phyloP scores from a whole-genome alignment of 2,329 filamentous ascomycete genomes.

The Pestalotiopsis fici region DNA sequence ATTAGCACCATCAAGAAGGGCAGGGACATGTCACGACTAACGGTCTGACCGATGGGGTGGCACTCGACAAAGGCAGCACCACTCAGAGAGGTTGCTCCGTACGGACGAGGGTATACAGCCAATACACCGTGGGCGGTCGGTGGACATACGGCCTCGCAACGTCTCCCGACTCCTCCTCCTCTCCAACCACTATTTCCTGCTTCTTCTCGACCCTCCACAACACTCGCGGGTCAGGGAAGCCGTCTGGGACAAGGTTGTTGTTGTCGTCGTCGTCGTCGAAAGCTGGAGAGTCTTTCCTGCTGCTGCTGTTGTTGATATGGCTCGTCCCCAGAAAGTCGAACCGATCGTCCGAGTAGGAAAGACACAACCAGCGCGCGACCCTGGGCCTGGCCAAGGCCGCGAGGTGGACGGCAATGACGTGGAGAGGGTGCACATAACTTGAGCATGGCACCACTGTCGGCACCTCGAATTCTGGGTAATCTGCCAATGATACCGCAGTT shows the following conservation, averaged over 20 bases:
- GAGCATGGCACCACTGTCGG: background rate
- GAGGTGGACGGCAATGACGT: slow-evolving; percentile 7
- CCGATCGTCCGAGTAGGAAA: slow-evolving; percentile 8
- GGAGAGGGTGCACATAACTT: background rate
- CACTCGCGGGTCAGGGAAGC: slow-evolving; percentile 5
- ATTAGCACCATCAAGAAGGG: too few relatives aligned
- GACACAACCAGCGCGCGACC: slow-evolving; percentile 1
- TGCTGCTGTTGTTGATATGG: too few relatives aligned
- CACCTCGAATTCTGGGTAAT: background rate
- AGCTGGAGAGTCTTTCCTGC: too few relatives aligned
- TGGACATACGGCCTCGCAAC: background rate
- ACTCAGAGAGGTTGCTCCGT: background rate
- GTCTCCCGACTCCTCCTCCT: background rate
- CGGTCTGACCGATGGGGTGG: background rate
- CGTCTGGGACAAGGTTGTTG: background rate
- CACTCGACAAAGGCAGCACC: background rate
- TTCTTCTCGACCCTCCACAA: slow-evolving; percentile 6
- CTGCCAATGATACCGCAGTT: background rate
- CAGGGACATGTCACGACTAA: background rate
- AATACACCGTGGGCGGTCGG: slow-evolving; percentile 3
- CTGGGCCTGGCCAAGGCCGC: slow-evolving; percentile 1
- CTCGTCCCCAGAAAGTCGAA: background rate
- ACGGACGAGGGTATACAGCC: slow-evolving; percentile 6
- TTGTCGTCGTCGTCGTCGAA: background rate
- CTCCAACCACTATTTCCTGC: background rate